These are phyloP conservation scores for Phialocephala subalpina DNA, from an alignment of 2,329 filamentous ascomycete genomes.

Conservation along the genomic window DNA sequence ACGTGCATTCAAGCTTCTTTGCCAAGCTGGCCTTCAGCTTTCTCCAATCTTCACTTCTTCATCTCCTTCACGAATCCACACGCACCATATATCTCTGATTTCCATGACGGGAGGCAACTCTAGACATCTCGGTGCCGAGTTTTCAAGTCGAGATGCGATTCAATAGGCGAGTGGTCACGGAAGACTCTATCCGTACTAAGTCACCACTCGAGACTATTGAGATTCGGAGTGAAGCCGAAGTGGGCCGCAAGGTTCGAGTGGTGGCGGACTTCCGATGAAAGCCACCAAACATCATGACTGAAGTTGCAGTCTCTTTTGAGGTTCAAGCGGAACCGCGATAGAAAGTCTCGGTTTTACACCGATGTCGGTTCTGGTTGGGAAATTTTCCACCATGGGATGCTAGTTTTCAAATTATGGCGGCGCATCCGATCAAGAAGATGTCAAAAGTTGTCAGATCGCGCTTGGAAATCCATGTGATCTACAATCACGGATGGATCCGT, in stretches of 20 bases:
- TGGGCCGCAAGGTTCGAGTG: not conserved
- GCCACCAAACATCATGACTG: not conserved
- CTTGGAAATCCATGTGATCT: constrained; percentile 8
- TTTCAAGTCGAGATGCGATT: no score
- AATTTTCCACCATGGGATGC: not conserved
- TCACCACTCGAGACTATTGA: not conserved
- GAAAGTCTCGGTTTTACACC: not conserved
- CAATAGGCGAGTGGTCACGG: no score
- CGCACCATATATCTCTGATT: no score
- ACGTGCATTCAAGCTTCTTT: no score
- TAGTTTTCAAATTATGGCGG: not conserved
- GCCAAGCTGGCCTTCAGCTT: no score
- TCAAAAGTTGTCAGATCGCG: constrained; percentile 10
- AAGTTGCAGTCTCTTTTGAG: not conserved
- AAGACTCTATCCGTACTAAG: no score
- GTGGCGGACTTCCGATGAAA: constrained; percentile 5
- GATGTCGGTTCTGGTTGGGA: not conserved
- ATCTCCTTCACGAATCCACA: no score
- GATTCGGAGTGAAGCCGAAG: not conserved
- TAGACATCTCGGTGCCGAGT: no score
- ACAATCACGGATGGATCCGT: constrained; percentile 20
- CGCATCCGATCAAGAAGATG: not conserved
- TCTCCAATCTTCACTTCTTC: no score
- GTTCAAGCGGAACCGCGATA: not conserved
- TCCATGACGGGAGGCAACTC: no score